Evolutionary conservation across 2,329 filamentous ascomycete genomes (phyloP), one percentile per base, ranked within the genome.

Genomic region (Phaeosphaeriaceae sp.): DNA sequence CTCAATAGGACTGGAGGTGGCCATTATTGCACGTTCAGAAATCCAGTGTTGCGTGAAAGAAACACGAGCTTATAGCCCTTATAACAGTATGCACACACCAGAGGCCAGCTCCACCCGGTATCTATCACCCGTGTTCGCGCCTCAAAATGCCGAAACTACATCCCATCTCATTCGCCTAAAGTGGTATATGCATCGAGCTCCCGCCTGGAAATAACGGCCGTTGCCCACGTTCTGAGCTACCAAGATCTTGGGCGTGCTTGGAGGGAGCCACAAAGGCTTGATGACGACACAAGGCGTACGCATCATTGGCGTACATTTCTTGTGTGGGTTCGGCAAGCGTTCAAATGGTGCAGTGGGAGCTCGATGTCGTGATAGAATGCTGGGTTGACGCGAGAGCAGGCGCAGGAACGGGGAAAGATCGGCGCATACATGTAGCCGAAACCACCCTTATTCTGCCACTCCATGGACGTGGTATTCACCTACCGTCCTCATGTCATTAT

Each of bases 351-450:
- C 51, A 40, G 47, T 60, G 54, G 50, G 48, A 48, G 52, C 53
- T 51, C 48, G 54, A 70, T 63, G 57, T 63, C 67, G 67, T 65
- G 61, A 70, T 70, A 51, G 57, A n/a, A 56, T 56, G 58, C 59
- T 63, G 58, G 50, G 44, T 62, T 69, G 67, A 68, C 67, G 67
- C 47, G 60, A 62, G 57, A 51, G 20, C 3, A 48, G 27, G 22
- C 27, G 42, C 24, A 36, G 46, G 51, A 36, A 48, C 44, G 25
- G 48, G 53, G 1, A 52, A 22, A 19, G 53, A 59, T 59, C 53
- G 13, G 45, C 54, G 45, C n/a, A 1, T 25, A 7, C 31, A 31
- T 10, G 50, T 46, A 52, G 50, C 50, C 50, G 40, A 33, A 7
- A 49, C 27, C 24, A 33, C n/a, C 41, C 3, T 4, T 11, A 44